phyloP scores from a whole-genome alignment of 495 filamentous ascomycete genomes.

The Talaromyces proteolyticus region DNA sequence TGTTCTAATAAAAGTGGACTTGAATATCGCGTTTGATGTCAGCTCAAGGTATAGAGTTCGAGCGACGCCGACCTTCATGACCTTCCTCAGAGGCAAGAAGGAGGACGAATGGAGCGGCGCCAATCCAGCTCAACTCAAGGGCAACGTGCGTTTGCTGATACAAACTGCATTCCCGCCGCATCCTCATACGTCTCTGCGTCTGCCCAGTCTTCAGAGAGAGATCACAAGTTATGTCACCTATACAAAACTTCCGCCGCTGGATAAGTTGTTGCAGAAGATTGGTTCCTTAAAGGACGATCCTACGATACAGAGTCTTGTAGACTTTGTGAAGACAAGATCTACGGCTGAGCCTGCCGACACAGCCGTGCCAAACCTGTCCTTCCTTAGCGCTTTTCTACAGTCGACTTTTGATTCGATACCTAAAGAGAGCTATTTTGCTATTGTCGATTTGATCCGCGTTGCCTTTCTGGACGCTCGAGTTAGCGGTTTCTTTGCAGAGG shows the following conservation, averaged over 20 bases:
- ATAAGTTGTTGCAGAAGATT: conserved; percentile 78
- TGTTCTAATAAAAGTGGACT: conserved; percentile 79
- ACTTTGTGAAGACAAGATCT: conserved; percentile 51
- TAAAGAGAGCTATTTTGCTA: conserved; percentile 57
- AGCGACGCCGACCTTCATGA: conserved; percentile 87
- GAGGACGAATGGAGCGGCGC: conserved; percentile 78
- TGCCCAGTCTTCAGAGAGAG: conserved; percentile 62
- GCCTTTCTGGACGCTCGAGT: conserved; percentile 76
- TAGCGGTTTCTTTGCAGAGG: conserved; percentile 81
- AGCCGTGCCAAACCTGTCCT: conserved; percentile 50
- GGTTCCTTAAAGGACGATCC: conserved; percentile 41
- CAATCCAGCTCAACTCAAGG: conserved; percentile 58
- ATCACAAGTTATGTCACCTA: conserved; percentile 65
- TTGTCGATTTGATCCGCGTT: conserved; percentile 75
- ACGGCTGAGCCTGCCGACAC: conserved; percentile 44
- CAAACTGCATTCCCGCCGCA: conserved; percentile 75
- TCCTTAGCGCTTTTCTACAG: conserved; percentile 27
- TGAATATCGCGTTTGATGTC: conserved; percentile 60
- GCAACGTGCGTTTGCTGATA: conserved; percentile 67
- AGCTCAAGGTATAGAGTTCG: conserved; percentile 59
- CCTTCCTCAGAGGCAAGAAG: conserved; percentile 71
- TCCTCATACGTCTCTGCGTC: conserved; percentile 60
- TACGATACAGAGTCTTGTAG: conserved; percentile 49
- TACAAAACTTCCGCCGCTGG: conserved; percentile 73
- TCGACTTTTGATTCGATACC: conserved; percentile 22